Conservation (phyloP, 2,329 filamentous ascomycete genomes). For the Pseudogymnoascus sp. region DNA sequence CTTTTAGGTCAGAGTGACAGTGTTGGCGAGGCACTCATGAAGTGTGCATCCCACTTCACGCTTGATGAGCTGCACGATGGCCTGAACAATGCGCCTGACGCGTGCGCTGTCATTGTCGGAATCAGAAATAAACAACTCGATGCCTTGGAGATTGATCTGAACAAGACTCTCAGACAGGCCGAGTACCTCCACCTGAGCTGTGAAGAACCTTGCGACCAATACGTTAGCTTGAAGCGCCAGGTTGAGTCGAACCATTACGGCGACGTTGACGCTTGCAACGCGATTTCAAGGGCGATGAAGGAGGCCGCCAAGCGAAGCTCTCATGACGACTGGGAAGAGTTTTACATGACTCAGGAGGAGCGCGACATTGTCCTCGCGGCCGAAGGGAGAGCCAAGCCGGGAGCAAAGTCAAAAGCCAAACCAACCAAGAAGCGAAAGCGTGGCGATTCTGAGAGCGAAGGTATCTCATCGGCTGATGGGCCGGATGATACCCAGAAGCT, state of each 20-base stretch:
- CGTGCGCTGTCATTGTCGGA: conserved; percentile 29
- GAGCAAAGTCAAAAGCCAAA: conserved; percentile 7
- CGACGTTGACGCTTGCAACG: conserved; percentile 8
- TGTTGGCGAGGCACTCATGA: conserved; percentile 48
- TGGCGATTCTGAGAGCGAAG: conserved; percentile 11
- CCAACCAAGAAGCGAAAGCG: conserved; percentile 6
- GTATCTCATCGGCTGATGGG: conserved; percentile 1
- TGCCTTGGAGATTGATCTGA: conserved; percentile 21
- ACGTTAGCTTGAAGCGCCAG: conserved; percentile 22
- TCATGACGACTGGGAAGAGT: conserved; percentile 27
- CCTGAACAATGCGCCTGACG: conserved; percentile 25
- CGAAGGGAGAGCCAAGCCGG: neutral
- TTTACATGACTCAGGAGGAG: conserved; percentile 17
- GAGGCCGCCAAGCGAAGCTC: conserved; percentile 16
- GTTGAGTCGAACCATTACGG: conserved; percentile 4
- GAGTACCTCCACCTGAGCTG: conserved; percentile 27
- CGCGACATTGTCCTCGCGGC: neutral
- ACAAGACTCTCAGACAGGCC: conserved; percentile 21
- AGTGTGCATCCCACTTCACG: conserved; percentile 34
- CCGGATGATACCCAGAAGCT: conserved; percentile 11
- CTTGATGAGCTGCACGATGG: conserved; percentile 25
- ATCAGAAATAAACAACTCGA: conserved; percentile 23
- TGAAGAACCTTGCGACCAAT: conserved; percentile 21
- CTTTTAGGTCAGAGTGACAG: conserved; percentile 38
- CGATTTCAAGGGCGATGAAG: neutral